Conservation (phyloP, 495 filamentous ascomycete genomes). For the Cairneyella variabilis region DNA sequence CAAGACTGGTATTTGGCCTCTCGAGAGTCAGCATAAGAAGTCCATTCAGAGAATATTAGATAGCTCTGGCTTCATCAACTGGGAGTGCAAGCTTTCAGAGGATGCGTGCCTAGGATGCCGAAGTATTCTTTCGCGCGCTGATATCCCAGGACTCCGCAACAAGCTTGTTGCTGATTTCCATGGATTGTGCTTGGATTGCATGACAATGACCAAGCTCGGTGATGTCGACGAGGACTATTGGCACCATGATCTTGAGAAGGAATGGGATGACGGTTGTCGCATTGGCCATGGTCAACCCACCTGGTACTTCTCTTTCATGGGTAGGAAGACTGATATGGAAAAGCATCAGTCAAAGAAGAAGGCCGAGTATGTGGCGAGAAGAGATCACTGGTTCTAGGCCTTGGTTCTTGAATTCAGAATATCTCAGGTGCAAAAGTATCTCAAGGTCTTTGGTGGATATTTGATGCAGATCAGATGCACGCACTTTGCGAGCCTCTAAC, state of each 20-base stretch:
- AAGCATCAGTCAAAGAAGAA: not conserved
- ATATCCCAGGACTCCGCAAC: not conserved
- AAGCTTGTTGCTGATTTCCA: not conserved
- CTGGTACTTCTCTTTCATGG: not conserved
- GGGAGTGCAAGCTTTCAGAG: not conserved
- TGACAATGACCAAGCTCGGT: not conserved
- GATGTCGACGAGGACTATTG: not conserved
- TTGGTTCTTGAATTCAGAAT: no score
- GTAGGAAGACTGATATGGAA: not conserved
- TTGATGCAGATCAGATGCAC: no score
- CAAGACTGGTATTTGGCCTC: slow-evolving; percentile 8
- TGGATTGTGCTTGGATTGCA: slow-evolving; percentile 4
- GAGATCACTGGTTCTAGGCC: no score
- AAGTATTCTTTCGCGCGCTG: not conserved
- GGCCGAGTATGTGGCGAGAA: not conserved
- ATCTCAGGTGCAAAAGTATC: no score
- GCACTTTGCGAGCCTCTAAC: no score
- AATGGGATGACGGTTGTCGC: not conserved
- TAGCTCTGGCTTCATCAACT: not conserved
- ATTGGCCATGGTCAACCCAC: not conserved
- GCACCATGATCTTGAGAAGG: not conserved
- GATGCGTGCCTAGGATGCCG: not conserved
- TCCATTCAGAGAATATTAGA: not conserved
- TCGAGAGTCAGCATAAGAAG: slow-evolving; percentile 5
- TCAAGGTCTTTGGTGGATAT: no score